phyloP scores from a whole-genome alignment of 2,329 filamentous ascomycete genomes.

The Pseudocercospora eumusae region DNA sequence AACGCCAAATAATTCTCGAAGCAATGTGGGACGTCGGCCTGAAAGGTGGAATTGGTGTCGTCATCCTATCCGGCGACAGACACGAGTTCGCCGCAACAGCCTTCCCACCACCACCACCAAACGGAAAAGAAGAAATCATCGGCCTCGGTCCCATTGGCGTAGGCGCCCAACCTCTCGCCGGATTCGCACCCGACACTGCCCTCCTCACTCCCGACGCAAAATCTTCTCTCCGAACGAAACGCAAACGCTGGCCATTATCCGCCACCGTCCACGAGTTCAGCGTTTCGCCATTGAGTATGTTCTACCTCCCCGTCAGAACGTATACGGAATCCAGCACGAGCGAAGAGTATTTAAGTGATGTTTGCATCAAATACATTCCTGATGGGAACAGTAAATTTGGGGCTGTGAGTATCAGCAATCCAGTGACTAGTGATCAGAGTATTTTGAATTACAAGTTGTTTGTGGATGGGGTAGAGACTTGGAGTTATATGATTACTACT shows the following conservation, averaged over 20 bases:
- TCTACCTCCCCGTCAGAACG: slow-evolving; percentile 81
- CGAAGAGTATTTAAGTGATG: slow-evolving; percentile 71
- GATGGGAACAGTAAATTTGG: slow-evolving; percentile 89
- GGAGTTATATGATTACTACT: slow-evolving; percentile 60
- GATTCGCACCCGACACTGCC: slow-evolving; percentile 6
- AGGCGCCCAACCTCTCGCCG: slow-evolving; percentile 27
- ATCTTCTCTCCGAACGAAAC: slow-evolving; percentile 27
- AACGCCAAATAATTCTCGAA: slow-evolving; percentile 77
- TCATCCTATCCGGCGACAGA: slow-evolving; percentile 87
- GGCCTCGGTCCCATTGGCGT: slow-evolving; percentile 32
- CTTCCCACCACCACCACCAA: slow-evolving; percentile 59
- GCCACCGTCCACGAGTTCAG: slow-evolving; percentile 86
- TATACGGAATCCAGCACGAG: slow-evolving; percentile 64
- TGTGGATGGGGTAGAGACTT: slow-evolving; percentile 75
- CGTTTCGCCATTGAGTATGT: slow-evolving; percentile 87
- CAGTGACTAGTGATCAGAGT: slow-evolving; percentile 65
- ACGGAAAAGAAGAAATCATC: slow-evolving; percentile 49
- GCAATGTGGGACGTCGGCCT: slow-evolving; percentile 88
- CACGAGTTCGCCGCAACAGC: slow-evolving; percentile 94
- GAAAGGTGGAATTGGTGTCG: slow-evolving; percentile 69
- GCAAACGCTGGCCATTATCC: slow-evolving; percentile 57
- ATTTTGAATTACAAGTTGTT: slow-evolving; percentile 78
- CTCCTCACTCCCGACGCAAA: slow-evolving; percentile 23
- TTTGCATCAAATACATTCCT: slow-evolving; percentile 81
- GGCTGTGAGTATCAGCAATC: slow-evolving; percentile 73